phyloP scores from a whole-genome alignment of 352 stramenopile genomes.

The Pythium dissotocum region DNA sequence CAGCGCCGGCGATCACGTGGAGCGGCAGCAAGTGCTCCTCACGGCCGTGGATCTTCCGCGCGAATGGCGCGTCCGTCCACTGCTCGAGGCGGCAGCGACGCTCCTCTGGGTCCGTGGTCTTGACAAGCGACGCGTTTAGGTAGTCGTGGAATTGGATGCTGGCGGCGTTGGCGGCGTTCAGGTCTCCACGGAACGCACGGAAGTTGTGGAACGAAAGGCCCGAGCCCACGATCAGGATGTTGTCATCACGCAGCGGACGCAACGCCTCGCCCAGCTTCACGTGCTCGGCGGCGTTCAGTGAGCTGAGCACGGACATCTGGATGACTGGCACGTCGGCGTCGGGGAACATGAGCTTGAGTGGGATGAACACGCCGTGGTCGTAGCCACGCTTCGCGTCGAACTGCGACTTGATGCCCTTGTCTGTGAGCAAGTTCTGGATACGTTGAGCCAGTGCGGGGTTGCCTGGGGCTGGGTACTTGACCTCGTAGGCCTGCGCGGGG shows the following conservation, averaged over 20 bases:
- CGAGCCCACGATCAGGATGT: constrained; percentile 2
- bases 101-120: constrained; percentile 4
- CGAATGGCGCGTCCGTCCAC: constrained; percentile 25
- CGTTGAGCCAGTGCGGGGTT: constrained; percentile 59
- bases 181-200: constrained; percentile 1
- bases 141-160: constrained; percentile 6
- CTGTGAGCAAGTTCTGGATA: constrained; percentile 60
- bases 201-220: constrained; percentile 8
- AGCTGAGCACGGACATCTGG: constrained; percentile 67
- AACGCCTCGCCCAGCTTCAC: constrained; percentile 71
- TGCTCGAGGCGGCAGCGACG: constrained; percentile 24
- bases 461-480: constrained; percentile 78
- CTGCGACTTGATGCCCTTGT: constrained; percentile 47
- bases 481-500: constrained; percentile 78
- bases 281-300: constrained; percentile 53
- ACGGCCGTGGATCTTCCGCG: constrained; percentile 2
- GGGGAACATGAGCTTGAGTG: constrained; percentile 85
- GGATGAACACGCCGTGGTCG: constrained; percentile 92
- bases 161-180: neutral
- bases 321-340: constrained; percentile 88
- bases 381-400: constrained; percentile 65
- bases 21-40: constrained; percentile 7
- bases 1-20: constrained; percentile 6
- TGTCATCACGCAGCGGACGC: constrained; percentile 55
- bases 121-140: neutral